Conservation (phyloP, 805 yeast species). For the Ogataea pini region DNA sequence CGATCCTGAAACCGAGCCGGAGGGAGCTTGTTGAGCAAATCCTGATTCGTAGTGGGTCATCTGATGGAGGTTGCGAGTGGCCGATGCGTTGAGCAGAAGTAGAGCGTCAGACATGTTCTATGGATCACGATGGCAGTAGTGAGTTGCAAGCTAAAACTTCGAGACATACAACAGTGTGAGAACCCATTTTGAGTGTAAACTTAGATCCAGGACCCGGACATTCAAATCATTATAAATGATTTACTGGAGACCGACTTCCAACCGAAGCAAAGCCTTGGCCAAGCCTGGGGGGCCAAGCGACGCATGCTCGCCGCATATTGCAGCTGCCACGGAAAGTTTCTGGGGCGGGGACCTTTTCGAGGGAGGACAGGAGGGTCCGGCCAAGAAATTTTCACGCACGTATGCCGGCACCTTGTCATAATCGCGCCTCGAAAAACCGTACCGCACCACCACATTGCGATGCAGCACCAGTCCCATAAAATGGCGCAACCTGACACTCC, state of each 20-base stretch:
- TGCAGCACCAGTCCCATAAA: constrained; percentile 1
- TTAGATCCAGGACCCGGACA: background rate
- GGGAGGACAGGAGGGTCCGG: constrained; percentile 6
- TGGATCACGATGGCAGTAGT: background rate
- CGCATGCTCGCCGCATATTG: constrained; percentile 1
- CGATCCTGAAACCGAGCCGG: background rate
- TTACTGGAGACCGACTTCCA: background rate
- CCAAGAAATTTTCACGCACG: constrained; percentile 5
- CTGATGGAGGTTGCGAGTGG: constrained; percentile 6
- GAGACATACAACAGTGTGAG: background rate
- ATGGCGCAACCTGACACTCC: constrained; percentile 9
- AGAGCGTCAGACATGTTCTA: constrained; percentile 5
- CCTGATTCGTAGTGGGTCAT: constrained; percentile 8
- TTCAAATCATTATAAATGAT: constrained; percentile 3
- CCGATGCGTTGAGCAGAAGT: constrained; percentile 5
- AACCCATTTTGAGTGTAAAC: background rate
- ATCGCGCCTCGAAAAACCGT: constrained; percentile 7
- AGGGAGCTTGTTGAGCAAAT: background rate
- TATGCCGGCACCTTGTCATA: constrained; percentile 2
- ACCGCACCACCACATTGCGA: constrained; percentile 1
- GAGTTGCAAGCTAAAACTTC: background rate
- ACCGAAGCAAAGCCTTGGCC: constrained; percentile 4
- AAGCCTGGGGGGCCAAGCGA: background rate
- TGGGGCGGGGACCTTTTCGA: constrained; percentile 5
- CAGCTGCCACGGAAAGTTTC: background rate